Evolutionary conservation across 305 asterid species (phyloP), one percentile per base, ranked within the genome.

Genomic region (Rubia balearica): DNA sequence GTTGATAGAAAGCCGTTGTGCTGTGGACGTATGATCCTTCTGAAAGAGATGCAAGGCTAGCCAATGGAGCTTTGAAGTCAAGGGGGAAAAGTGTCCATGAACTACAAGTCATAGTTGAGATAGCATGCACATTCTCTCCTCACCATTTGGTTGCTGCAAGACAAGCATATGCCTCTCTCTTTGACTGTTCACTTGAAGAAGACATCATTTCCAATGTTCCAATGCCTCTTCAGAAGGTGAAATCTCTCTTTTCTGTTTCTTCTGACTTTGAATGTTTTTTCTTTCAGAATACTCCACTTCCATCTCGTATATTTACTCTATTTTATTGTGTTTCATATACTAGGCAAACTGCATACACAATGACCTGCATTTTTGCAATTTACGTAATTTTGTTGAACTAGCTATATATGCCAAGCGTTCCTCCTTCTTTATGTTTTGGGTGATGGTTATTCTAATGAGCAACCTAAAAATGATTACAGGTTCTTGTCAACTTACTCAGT

Each of bases 31-130:
- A 81, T 36, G 96, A 91, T 62, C 92, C 98, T 5, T 68, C 88
- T 24, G 96, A 88, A 73, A 84, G 96, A 78, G 96, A 91, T 65
- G 96, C 98, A 13, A 80, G 88, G 79, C 84, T 91, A 27, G 94
- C 87, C 4, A 84, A 88, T 19, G 85, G 79, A 65, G 90, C 94
- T 33, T 73, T 91, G 57, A 85, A 80, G 67, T 82, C 88, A 1
- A 77, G 63, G 76, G 77, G 70, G 76, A 84, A 85, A 78, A 82
- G 49, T 68, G 70, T 84, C 57, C 81, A 72, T 2, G 82, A 85
- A 4, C 77, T 91, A 21, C 98, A 89, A 82, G 88, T 88, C 6
- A 81, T 89, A 45, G 89, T 81, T 11, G 98, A 91, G 86, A 86
- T 89, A 79, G 96, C 96, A 3, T 89, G 96, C 66, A 87, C 96